Evolutionary conservation across 306 rosid genomes (phyloP).

Genomic region (Aeschynomene evenia): DNA sequence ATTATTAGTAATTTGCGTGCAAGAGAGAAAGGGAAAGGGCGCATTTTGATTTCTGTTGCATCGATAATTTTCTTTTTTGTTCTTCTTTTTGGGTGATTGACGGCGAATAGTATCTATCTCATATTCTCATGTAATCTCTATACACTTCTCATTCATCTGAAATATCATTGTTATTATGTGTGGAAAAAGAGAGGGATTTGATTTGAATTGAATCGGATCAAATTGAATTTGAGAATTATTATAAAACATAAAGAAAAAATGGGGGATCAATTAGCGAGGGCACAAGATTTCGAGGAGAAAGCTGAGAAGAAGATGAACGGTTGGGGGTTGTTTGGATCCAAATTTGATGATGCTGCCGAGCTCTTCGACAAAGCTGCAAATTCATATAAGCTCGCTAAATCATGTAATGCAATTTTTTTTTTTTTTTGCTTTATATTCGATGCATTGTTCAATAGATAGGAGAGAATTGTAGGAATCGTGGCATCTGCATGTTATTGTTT

Average conservation of each 20-base stretch:
- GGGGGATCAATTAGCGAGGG: conserved; percentile 78
- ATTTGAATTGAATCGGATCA: neutral
- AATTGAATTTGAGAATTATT: conserved; percentile 7
- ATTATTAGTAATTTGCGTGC: no score
- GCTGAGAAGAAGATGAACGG: conserved; percentile 83
- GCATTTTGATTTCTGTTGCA: neutral
- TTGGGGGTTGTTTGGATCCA: conserved; percentile 90
- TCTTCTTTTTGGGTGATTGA: neutral
- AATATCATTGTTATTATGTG: neutral
- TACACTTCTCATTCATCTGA: neutral
- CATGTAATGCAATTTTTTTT: conserved; percentile 43
- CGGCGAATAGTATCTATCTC: conserved; percentile 1
- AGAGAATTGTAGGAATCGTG: neutral
- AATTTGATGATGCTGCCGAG: conserved; percentile 86
- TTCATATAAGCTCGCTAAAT: conserved; percentile 78
- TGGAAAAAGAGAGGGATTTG: neutral
- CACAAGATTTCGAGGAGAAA: conserved; percentile 68
- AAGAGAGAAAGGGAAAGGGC: neutral
- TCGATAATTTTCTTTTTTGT: neutral
- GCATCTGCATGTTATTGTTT: neutral
- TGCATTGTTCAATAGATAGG: no score
- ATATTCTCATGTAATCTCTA: neutral
- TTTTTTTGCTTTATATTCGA: no score
- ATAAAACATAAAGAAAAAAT: conserved; percentile 24
- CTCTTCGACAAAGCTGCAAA: conserved; percentile 90